Base-by-base conservation (phyloP, 257 asterid genomes). In the Nicotiana noctiflora region DNA sequence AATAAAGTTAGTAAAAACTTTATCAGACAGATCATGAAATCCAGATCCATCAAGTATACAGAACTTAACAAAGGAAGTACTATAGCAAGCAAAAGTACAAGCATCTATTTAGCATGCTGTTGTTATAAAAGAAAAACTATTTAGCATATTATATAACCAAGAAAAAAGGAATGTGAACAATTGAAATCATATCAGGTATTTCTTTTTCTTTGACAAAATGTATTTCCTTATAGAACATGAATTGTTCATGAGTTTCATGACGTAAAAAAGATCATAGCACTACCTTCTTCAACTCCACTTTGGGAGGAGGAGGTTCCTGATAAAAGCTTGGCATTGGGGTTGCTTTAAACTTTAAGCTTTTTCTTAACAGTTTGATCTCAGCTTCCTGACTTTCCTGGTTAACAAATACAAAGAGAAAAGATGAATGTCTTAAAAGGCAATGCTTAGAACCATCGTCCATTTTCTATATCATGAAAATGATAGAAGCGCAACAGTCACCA, bases 301-400 rank as follows among this genome's bases (percentile, higher is more conserved):
- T 91, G 3, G 93, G 91, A 79, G 96, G 97, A 37, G 92, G 81
- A 81, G 97, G 97, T 84, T 91, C 97, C 85, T 89, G 97, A 82
- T 92, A 92, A 89, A 92, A 92, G 88, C 87, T 92, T n/a, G 97
- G 97, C 97, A 92, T 90, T 8, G 97, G 97, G 70, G 92, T 91
- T 53, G 97, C 97, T 86, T 92, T 92, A 81, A 92, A 92, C 76
- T 81, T 88, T 89, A 92, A 85, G 67, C 83, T 88, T 82, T 92
- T 92, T 84, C 97, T 88, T 83, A 91, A 83, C 93, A 83, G 87
- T 88, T 82, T 92, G 77, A 92, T 85, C 87, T 92, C 96, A 40
- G 96, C 96, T 68, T 92, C 94, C 56, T 89, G 97, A 13, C 90
- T 46, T 87, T 92, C 97, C 97, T 92, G 75, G 83, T 84, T 74